Percentiles rank a stretch among this genome's conserved stretches.
Evolutionary conservation across 169 alveolate genomes (phyloP).

Genomic region (Cryptosporidium canis): DNA sequence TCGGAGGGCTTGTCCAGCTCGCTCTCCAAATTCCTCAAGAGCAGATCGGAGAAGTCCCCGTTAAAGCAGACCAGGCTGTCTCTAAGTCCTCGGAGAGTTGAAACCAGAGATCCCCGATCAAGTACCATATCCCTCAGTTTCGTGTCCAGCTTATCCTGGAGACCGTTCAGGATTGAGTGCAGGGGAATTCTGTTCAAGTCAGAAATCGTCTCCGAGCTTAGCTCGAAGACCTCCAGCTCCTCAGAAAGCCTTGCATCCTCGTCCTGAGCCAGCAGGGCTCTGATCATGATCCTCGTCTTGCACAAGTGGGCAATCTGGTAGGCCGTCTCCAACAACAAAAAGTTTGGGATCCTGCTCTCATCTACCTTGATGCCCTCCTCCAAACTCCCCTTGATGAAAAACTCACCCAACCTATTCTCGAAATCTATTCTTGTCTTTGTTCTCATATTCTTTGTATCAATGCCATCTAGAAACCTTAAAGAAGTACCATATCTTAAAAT

Average conservation of each 20-base stretch:
- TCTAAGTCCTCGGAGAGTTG: neutral
- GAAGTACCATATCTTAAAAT: slow-evolving; percentile 12
- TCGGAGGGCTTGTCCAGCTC: slow-evolving; percentile 47
- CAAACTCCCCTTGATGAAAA: slow-evolving; percentile 9
- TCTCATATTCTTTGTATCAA: neutral
- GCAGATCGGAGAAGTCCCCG: slow-evolving; percentile 41
- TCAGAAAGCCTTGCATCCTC: neutral
- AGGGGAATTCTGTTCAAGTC: neutral
- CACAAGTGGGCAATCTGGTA: slow-evolving; percentile 7
- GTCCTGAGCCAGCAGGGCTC: neutral
- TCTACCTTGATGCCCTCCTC: neutral
- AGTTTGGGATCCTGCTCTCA: slow-evolving; percentile 18
- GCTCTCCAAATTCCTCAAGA: neutral
- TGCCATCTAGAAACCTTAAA: neutral
- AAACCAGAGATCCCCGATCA: neutral
- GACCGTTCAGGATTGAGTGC: neutral
- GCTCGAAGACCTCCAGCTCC: neutral
- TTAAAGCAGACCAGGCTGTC: slow-evolving; percentile 7
- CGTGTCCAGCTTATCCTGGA: neutral
- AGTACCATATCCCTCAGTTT: neutral
- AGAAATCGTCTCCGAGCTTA: slow-evolving; percentile 17
- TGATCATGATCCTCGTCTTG: slow-evolving; percentile 13
- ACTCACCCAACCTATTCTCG: slow-evolving; percentile 1
- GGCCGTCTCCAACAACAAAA: slow-evolving; percentile 13
- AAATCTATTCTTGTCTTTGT: neutral